These are phyloP conservation scores for Tulasnella sp. DNA, from an alignment of 768 basidiomycete genomes.

Conservation along the genomic window DNA sequence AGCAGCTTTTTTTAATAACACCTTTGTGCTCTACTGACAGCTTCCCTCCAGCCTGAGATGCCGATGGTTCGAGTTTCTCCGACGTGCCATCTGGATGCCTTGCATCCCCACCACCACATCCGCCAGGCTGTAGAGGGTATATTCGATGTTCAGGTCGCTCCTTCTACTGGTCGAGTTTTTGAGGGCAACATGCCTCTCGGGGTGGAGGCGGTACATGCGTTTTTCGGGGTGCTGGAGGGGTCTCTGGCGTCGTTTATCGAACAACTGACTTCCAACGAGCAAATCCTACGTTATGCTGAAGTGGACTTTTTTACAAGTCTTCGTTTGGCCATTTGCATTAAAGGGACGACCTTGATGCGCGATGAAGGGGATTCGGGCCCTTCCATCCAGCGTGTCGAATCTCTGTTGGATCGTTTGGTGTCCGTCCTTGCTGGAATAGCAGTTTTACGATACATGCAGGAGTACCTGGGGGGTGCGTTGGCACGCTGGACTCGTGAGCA, in stretches of 20 bases:
- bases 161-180: neutral
- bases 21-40: neutral
- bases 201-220: neutral
- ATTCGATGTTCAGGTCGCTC: neutral
- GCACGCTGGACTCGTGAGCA: neutral
- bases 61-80: neutral
- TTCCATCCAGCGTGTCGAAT: neutral
- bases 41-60: neutral
- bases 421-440: neutral
- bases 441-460: neutral
- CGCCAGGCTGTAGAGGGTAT: neutral
- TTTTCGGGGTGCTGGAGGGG: neutral
- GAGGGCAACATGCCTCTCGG: neutral
- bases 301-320: neutral
- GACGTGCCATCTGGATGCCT: neutral
- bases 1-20: neutral
- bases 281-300: neutral
- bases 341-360: neutral
- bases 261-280: neutral
- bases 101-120: neutral
- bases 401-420: neutral
- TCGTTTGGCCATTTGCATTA: neutral
- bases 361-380: no score
- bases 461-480: neutral
- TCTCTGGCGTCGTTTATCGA: neutral